Base-by-base conservation (phyloP, 768 basidiomycete genomes). In the Suillus placidus region DNA sequence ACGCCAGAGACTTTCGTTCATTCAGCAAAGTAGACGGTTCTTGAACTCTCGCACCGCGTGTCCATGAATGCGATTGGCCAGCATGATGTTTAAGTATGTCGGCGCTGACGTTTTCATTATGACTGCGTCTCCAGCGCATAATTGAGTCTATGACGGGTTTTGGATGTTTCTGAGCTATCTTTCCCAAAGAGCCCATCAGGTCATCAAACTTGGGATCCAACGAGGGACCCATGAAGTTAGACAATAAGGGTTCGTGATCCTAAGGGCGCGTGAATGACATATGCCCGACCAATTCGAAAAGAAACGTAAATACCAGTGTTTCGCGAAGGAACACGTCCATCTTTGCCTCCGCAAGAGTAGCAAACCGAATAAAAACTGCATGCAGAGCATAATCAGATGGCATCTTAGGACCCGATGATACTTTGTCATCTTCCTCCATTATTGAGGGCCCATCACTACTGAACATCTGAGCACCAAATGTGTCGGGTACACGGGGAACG, bases 301-400 rank as follows among this genome's bases (percentile, higher is more conserved):
- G 10, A 42, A 32, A 54, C 13, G 6, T 3, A 77, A 91, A 70
- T 70, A 94, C 93, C 69, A 90, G 74, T 49, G 84, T 82, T 66
- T 89, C 84, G 12, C 84, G 85, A 63, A 95, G 80, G 72, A 94
- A 94, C 4, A 78, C 74, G 13, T 90, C 86, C n/a, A 96, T 90
- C 71, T 94, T 94, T 35, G 80, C 80, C 76, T 97, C 94, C 2
- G 93, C 92, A 6, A 85, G 81, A 1, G 89, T 85, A 10, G 91
- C 92, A 70, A 96, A 96, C 3, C 91, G 88, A 49, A 93, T 92
- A 74, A 96, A 95, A 7, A 96, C 85, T 0, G 93, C 92, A 72
- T 94, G 92, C 14, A 96, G 79, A 2, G 95, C 95, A 70, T 91
- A 95, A 71, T 96, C 95, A 0, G 90, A 88, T 2, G 95, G 94